Evolutionary conservation across 2,329 filamentous ascomycete genomes (phyloP), one percentile per base, ranked within the genome.

Genomic region (Alternaria ventricosa): DNA sequence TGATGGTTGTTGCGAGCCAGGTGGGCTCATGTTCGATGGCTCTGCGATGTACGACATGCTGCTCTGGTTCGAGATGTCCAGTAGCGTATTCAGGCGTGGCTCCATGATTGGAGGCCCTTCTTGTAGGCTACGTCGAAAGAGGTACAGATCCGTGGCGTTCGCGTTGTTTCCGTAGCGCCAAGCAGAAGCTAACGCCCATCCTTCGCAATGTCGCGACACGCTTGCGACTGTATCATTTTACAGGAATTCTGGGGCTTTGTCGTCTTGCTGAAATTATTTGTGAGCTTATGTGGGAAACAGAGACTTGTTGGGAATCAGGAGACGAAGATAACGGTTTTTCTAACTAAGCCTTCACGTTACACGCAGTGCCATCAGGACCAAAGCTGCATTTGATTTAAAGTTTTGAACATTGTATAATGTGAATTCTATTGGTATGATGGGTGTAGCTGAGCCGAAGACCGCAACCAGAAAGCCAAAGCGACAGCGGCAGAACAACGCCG

Each of bases 21-120:
- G 46, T 9, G 50, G 25, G n/a, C 25, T 45, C 30, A 18, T 30
- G 13, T 49, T 51, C 25, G 56, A 28, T 25, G 60, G 20, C 45
- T 36, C 56, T 23, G 50, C 51, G 22, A 27, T 54, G 20, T 36
- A 63, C 1, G 50, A 27, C 25, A 50, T 63, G 27, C 54, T 41
- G 20, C n/a, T 51, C 18, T 60, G 60, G 50, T 27, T 60, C 15
- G 60, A 60, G n/a, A 55, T 51, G 45, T 63, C 60, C 43, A 50
- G 56, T 33, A 63, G 28, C 47, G 56, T 57, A 60, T 55, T 55
- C 50, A 63, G 56, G 50, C 60, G 56, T 27, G 60, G 56, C 56
- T 60, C 50, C 60, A 63, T 63, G 60, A 63, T 60, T 63, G 60
- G 60, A 63, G 50, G 50, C 44, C 54, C 22, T 18, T 25, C 30